A percentile compares a stretch with the other conserved stretches of the same genome.
phyloP scores from a whole-genome alignment of 2,329 filamentous ascomycete genomes.

The Colletotrichum sp. region DNA sequence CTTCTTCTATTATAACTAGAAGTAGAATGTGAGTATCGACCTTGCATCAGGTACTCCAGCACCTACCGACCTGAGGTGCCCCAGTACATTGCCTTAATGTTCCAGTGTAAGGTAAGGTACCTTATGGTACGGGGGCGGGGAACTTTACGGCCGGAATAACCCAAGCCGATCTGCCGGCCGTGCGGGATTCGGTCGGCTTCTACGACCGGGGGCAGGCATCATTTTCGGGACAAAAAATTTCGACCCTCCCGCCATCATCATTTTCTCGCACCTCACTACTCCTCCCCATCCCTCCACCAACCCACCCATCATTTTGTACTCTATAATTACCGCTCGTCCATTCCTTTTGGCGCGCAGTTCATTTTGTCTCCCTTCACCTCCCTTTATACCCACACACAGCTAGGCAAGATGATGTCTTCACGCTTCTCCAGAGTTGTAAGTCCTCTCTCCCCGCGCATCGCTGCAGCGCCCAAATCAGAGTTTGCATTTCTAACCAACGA shows the following conservation, averaged over 20 bases:
- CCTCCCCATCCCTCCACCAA: not conserved
- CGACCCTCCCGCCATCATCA: constrained; percentile 30
- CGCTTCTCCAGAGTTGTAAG: constrained; percentile 79
- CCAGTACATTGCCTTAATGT: too few species aligned
- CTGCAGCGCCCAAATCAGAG: constrained; percentile 12
- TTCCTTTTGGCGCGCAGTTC: constrained; percentile 21
- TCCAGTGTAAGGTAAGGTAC: not conserved
- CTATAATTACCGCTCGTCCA: constrained; percentile 21
- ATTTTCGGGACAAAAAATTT: constrained; percentile 44
- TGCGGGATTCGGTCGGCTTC: constrained; percentile 48
- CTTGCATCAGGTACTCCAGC: not conserved
- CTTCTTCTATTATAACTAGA: not conserved
- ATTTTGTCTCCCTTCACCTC: constrained; percentile 29
- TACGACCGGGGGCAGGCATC: constrained; percentile 37
- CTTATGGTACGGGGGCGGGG: not conserved
- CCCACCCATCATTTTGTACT: constrained; percentile 16
- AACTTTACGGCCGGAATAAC: not conserved
- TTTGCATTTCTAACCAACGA: constrained; percentile 28
- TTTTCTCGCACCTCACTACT: constrained; percentile 10
- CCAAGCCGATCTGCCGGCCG: constrained; percentile 21
- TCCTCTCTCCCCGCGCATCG: constrained; percentile 28
- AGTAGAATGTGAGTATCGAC: not conserved
- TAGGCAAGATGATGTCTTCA: constrained; percentile 71
- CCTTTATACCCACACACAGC: constrained; percentile 27
- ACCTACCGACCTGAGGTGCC: too few species aligned